These are phyloP conservation scores for Aphanoascus verrucosus DNA, from an alignment of 2,329 filamentous ascomycete species.

Conservation along the genomic window DNA sequence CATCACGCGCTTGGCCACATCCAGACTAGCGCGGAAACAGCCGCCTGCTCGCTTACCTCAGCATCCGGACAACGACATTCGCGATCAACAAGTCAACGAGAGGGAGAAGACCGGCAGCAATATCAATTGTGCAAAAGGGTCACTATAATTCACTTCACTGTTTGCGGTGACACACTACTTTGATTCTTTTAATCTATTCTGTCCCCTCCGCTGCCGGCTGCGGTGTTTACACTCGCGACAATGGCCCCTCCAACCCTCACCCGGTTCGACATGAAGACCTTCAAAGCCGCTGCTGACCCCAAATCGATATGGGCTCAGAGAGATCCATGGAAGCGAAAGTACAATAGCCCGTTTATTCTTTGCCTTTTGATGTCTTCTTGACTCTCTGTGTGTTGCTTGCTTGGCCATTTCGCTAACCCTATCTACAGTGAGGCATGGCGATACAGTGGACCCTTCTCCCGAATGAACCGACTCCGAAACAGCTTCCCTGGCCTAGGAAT, in stretches of 20 bases:
- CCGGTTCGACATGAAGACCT: conserved; percentile 78
- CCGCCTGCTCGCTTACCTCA: conserved; percentile 2
- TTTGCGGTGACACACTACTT: neutral
- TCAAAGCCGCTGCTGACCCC: conserved; percentile 58
- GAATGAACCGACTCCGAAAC: conserved; percentile 78
- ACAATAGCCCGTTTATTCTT: conserved; percentile 22
- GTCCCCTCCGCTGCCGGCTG: neutral
- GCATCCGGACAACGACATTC: neutral
- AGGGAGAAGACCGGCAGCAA: neutral
- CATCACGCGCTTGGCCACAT: neutral
- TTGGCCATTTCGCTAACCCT: conserved; percentile 17
- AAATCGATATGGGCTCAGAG: conserved; percentile 40
- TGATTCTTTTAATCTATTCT: neutral
- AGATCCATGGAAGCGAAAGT: conserved; percentile 56
- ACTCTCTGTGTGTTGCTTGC: neutral
- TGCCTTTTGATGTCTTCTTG: neutral
- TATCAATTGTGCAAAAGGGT: neutral
- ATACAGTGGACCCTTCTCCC: conserved; percentile 77
- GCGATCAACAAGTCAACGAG: neutral
- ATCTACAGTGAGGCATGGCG: conserved; percentile 76
- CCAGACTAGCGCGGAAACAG: neutral
- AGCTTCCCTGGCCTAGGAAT: conserved; percentile 86
- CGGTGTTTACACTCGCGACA: conserved; percentile 17
- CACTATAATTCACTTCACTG: neutral
- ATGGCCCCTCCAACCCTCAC: conserved; percentile 62